Base-by-base conservation (phyloP, 1,139 yeast species). In the Saccharomyces hybrid region DNA sequence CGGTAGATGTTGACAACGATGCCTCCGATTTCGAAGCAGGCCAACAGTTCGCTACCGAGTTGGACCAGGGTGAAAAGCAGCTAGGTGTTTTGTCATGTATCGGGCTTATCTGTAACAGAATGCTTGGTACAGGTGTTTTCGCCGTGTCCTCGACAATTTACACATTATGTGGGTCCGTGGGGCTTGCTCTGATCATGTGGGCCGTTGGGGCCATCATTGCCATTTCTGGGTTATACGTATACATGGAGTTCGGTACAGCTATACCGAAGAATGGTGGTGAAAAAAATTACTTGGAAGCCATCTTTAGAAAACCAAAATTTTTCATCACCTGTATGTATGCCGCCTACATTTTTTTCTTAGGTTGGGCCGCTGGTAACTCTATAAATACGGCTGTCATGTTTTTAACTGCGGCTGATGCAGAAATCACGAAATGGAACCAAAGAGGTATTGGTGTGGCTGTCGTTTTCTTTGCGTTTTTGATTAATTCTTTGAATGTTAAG, bases 231-330 rank as follows among this genome's bases (percentile, higher is more conserved):
- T 75, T 88, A 62, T 78, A 82, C 65, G 89, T 86, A 5, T 88
- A 87, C 68, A 78, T 88, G 80, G 96, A 88, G 68, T 85, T 87
- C 70, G 96, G 96, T 16, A 80, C 89, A 11, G 89, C 88, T 46
- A 81, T 88, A 60, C 93, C 95, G 34, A 81, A 86, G 70, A 87
- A 88, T 65, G 96, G 96, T 61, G 96, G 96, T 60, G 96, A 88
- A 68, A 87, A 88, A 72, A 86, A 86, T 66, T 88, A 88, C 68
- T 75, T 88, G 63, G 95, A 87, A 69, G 83, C 80, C 63, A 81
- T 87, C 59, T 88, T 78, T 72, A 76, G 75, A 53, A 80, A 78
- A 64, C 96, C 96, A 29, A 80, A 77, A 65, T 84, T 83, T 64
- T 75, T 88, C 57, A 78, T 84, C 51, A 81, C 88, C 21, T 83